phyloP scores from a whole-genome alignment of 2,329 filamentous ascomycete genomes.

The Diaporthe vaccinii region DNA sequence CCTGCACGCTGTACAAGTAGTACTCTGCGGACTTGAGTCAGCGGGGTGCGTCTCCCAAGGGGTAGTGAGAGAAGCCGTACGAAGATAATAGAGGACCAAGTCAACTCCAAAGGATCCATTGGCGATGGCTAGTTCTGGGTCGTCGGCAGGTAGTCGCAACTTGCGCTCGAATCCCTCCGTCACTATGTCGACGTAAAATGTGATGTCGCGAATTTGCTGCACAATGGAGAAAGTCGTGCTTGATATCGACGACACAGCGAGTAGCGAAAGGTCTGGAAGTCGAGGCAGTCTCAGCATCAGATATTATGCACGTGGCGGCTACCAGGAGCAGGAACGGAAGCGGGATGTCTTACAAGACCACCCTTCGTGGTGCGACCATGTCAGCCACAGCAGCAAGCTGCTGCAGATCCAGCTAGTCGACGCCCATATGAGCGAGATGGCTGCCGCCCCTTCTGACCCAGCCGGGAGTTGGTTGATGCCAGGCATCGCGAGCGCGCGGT shows the following conservation, averaged over 20 bases:
- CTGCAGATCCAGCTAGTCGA: constrained; percentile 37
- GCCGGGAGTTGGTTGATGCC: constrained; percentile 41
- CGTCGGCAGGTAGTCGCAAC: constrained; percentile 40
- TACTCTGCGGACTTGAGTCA: constrained; percentile 42
- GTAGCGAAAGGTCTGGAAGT: constrained; percentile 44
- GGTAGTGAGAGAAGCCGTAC: constrained; percentile 36
- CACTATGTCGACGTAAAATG: constrained; percentile 42
- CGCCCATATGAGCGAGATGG: constrained; percentile 38
- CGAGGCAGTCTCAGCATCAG: neutral
- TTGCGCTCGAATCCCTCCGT: constrained; percentile 42
- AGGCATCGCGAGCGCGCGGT: constrained; percentile 34
- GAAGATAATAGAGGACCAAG: constrained; percentile 46
- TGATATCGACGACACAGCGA: constrained; percentile 44
- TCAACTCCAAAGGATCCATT: constrained; percentile 46
- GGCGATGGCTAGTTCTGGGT: constrained; percentile 44
- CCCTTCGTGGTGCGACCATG: constrained; percentile 46
- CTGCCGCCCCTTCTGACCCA: constrained; percentile 39
- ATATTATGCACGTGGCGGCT: neutral
- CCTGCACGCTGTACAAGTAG: constrained; percentile 44
- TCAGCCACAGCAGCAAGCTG: constrained; percentile 45
- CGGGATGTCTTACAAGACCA: constrained; percentile 44
- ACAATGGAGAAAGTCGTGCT: constrained; percentile 46
- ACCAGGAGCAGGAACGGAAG: neutral
- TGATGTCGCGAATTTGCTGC: constrained; percentile 45
- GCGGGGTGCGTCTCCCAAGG: neutral